Conservation (phyloP, 441 rosid genomes). For the Geranium incanum region DNA sequence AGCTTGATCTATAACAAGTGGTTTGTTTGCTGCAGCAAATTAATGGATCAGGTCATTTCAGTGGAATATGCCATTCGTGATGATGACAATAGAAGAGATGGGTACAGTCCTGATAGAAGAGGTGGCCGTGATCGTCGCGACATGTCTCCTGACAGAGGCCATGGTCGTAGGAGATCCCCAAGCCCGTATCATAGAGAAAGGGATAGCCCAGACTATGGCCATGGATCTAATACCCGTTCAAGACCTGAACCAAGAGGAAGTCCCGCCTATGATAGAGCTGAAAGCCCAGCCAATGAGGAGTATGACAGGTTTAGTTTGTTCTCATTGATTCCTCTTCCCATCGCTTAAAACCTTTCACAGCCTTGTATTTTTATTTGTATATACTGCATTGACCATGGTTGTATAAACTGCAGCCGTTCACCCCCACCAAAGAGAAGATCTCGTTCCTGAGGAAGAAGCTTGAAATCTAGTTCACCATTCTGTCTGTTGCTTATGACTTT, state of each 20-base stretch:
- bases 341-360: not conserved
- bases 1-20: not conserved
- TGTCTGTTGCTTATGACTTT: not conserved
- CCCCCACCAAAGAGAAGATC: constrained; percentile 23
- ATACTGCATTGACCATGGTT: not conserved
- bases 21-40: constrained; percentile 19
- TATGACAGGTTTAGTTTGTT: constrained; percentile 18
- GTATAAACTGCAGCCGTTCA: constrained; percentile 21
- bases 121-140: constrained; percentile 14
- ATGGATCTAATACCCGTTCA: constrained; percentile 14
- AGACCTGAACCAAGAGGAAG: constrained; percentile 23
- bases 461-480: not conserved
- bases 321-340: not conserved
- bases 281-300: constrained; percentile 24
- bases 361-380: not conserved
- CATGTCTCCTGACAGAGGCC: constrained; percentile 21
- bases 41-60: constrained; percentile 25
- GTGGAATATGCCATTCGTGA: constrained; percentile 26
- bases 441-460: constrained; percentile 19
- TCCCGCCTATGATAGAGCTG: constrained; percentile 22
- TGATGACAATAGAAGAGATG: constrained; percentile 24
- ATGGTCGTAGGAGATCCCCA: constrained; percentile 21
- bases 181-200: constrained; percentile 24
- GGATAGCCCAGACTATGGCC: constrained; percentile 28
- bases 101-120: constrained; percentile 23